A percentile compares a stretch with the other conserved stretches of the same genome.
Conservation (phyloP, 2,329 filamentous ascomycete genomes). For the Thielaviopsis populi region DNA sequence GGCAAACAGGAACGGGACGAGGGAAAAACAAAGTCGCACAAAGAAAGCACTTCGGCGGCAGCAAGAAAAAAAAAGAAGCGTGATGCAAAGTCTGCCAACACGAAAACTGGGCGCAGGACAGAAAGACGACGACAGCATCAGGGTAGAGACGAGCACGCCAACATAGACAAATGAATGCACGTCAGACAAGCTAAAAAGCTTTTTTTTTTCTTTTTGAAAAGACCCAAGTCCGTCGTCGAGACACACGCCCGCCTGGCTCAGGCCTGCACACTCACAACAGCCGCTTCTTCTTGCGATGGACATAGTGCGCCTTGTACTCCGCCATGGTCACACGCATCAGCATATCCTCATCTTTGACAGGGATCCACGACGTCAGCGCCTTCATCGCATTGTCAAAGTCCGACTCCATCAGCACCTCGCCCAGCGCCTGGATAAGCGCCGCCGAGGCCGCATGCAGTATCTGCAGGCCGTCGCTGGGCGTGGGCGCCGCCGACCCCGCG, state of each 20-base stretch:
- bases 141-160: neutral
- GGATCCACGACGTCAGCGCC: conserved; percentile 82
- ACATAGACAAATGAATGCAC: neutral
- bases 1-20: neutral
- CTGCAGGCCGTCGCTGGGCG: conserved; percentile 45
- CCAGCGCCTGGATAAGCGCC: conserved; percentile 77
- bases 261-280: conserved; percentile 4
- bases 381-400: conserved; percentile 99
- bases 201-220: too few relatives aligned
- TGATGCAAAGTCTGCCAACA: neutral
- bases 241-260: neutral
- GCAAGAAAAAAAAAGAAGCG: neutral
- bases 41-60: neutral
- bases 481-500: conserved; percentile 17
- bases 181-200: neutral
- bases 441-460: conserved; percentile 80
- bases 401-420: conserved; percentile 75
- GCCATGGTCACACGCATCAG: conserved; percentile 80
- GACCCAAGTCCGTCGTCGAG: neutral
- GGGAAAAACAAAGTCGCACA: neutral
- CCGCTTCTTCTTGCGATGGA: conserved; percentile 16
- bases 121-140: neutral
- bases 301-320: conserved; percentile 52
- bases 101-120: conserved; percentile 8
- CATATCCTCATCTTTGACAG: conserved; percentile 83